Evolutionary conservation across 805 yeast genomes (phyloP).

Genomic region (Suhomyces prunicola): DNA sequence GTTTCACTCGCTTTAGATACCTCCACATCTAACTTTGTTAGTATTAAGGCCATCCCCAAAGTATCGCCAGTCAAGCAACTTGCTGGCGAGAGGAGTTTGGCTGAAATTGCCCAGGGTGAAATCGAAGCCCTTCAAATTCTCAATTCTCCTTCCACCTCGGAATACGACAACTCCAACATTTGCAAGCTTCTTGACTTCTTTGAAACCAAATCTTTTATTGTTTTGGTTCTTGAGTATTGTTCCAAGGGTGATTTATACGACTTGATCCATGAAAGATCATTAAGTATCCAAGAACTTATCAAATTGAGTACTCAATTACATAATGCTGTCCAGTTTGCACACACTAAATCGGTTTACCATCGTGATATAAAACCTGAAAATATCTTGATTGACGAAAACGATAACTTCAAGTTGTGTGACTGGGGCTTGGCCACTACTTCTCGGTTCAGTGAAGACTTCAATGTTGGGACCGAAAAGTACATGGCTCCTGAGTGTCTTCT

Average conservation of each 20-base stretch:
- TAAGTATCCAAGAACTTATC: conserved; percentile 10
- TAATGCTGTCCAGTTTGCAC: conserved; percentile 53
- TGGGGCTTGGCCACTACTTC: conserved; percentile 47
- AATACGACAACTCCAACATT: conserved; percentile 42
- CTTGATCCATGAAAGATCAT: conserved; percentile 32
- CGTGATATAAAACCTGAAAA: conserved; percentile 60
- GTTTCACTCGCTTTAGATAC: conserved; percentile 52
- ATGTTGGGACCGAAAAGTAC: conserved; percentile 58
- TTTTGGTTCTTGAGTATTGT: conserved; percentile 65
- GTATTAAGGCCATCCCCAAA: conserved; percentile 54
- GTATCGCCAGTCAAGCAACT: conserved; percentile 35
- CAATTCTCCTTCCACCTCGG: conserved; percentile 6
- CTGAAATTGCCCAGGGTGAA: conserved; percentile 52
- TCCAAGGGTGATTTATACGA: conserved; percentile 68
- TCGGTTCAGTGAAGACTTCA: conserved; percentile 27
- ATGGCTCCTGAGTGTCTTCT: conserved; percentile 53
- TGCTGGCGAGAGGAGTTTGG: conserved; percentile 6
- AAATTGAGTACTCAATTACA: conserved; percentile 43
- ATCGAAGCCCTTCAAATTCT: conserved; percentile 37
- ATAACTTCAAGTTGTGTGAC: conserved; percentile 56
- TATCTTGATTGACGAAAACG: conserved; percentile 49
- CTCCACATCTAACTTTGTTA: conserved; percentile 34
- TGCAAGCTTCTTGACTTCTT: conserved; percentile 58
- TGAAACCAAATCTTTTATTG: conserved; percentile 49
- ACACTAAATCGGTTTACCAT: conserved; percentile 53